phyloP scores from a whole-genome alignment of 805 yeast species.

The Candida quercuum region DNA sequence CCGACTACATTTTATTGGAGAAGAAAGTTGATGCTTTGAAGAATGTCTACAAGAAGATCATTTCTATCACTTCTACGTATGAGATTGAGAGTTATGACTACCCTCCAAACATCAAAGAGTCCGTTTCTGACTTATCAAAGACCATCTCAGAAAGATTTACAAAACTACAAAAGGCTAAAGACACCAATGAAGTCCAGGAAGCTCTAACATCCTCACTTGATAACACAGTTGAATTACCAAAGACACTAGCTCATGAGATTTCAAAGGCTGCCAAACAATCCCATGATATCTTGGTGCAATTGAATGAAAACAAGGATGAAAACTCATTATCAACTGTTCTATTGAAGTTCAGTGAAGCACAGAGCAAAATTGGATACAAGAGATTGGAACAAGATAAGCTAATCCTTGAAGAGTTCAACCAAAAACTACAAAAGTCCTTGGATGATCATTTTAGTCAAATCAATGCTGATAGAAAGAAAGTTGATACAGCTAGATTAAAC shows the following conservation, averaged over 20 bases:
- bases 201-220: conserved; percentile 33
- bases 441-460: conserved; percentile 58
- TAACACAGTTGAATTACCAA: conserved; percentile 37
- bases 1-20: conserved; percentile 65
- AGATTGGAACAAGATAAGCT: conserved; percentile 66
- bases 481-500: conserved; percentile 62
- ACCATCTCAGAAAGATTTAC: conserved; percentile 49
- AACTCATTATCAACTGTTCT: conserved; percentile 19
- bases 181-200: conserved; percentile 63
- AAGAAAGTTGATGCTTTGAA: conserved; percentile 60
- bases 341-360: conserved; percentile 47
- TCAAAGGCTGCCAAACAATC: conserved; percentile 50
- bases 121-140: conserved; percentile 56
- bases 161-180: conserved; percentile 57
- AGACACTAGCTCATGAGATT: conserved; percentile 70
- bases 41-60: conserved; percentile 47
- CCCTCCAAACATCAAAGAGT: conserved; percentile 73
- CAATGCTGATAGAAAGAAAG: conserved; percentile 55
- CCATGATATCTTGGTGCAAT: conserved; percentile 35
- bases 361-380: conserved; percentile 59
- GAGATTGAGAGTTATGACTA: conserved; percentile 76
- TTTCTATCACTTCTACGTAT: conserved; percentile 55
- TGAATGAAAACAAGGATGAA: conserved; percentile 26
- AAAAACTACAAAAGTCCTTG: conserved; percentile 46
- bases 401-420: conserved; percentile 55